Conservation (phyloP, 768 basidiomycete genomes). For the Rhodotorula diobovata region DNA sequence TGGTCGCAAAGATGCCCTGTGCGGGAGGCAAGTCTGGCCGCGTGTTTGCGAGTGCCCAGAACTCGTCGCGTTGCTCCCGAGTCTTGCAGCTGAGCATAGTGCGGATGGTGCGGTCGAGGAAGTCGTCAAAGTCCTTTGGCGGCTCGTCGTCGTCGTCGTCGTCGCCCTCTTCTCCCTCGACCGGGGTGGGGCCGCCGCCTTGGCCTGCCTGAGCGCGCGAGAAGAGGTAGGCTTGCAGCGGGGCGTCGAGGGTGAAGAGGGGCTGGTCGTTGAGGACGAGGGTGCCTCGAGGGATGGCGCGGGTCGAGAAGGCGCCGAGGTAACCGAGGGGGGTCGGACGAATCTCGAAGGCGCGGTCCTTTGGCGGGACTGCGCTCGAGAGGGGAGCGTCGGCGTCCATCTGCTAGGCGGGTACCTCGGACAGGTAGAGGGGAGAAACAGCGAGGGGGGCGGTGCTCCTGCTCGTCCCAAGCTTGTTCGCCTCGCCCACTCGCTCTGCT, state of each 20-base stretch:
- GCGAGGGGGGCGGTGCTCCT: too few relatives aligned
- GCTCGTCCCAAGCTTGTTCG: too few relatives aligned
- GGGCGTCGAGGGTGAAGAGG: constrained; percentile 28
- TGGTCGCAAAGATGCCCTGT: constrained; percentile 33
- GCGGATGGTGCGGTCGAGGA: constrained; percentile 23
- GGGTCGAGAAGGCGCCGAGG: constrained; percentile 25
- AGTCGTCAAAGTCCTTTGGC: constrained; percentile 28
- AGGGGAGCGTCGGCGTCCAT: neutral
- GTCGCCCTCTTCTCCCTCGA: constrained; percentile 32
- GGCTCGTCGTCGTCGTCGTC: constrained; percentile 25
- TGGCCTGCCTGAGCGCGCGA: constrained; percentile 5
- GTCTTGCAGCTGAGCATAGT: constrained; percentile 23
- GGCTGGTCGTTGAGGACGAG: constrained; percentile 35
- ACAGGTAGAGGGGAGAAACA: neutral
- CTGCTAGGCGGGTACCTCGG: neutral
- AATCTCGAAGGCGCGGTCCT: constrained; percentile 1
- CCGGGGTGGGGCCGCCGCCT: constrained; percentile 27
- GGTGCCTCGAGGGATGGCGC: neutral
- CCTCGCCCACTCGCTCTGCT: too few relatives aligned
- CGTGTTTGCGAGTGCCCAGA: constrained; percentile 33
- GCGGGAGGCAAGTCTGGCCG: constrained; percentile 15
- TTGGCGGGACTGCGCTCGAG: neutral
- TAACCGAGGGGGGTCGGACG: constrained; percentile 13
- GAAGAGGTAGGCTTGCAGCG: constrained; percentile 36
- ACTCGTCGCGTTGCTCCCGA: constrained; percentile 11